Conservation (phyloP, 306 rosid species). For the Begonia peltatifolia region DNA sequence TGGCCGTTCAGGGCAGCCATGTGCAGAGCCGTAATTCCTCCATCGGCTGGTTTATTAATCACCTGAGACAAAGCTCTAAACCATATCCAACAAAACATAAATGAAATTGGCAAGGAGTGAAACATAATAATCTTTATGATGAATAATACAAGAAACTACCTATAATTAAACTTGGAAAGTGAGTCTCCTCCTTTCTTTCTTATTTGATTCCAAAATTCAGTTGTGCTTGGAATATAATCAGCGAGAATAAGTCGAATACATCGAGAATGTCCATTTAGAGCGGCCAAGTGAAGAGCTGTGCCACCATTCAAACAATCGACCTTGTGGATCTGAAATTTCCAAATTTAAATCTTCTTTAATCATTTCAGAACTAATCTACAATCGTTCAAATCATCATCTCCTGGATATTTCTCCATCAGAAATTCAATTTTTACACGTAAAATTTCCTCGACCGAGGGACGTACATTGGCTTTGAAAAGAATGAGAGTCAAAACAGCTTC, state of each 20-base stretch:
- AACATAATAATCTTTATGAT: conserved; percentile 3
- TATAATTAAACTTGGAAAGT: conserved; percentile 40
- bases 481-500: conserved; percentile 78
- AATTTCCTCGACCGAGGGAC: not conserved
- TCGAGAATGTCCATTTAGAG: conserved; percentile 83
- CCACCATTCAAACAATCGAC: conserved; percentile 93
- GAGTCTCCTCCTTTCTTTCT: conserved; percentile 24
- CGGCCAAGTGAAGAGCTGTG: conserved; percentile 90
- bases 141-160: conserved; percentile 31
- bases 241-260: conserved; percentile 72
- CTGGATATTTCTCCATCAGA: too few species aligned
- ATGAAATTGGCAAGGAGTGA: conserved; percentile 8
- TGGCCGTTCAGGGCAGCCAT: conserved; percentile 96
- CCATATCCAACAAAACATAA: conserved; percentile 14
- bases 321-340: conserved; percentile 52
- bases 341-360: too few species aligned
- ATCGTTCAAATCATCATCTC: too few species aligned
- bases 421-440: too few species aligned
- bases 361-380: too few species aligned
- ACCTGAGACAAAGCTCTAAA: conserved; percentile 50
- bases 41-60: conserved; percentile 74
- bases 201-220: conserved; percentile 43
- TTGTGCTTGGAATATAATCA: conserved; percentile 72
- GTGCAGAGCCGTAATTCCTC: conserved; percentile 94
- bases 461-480: conserved; percentile 63